Percentiles rank a stretch among this genome's conserved stretches.
Conservation (phyloP, 257 asterid species). For the Striga asiatica region DNA sequence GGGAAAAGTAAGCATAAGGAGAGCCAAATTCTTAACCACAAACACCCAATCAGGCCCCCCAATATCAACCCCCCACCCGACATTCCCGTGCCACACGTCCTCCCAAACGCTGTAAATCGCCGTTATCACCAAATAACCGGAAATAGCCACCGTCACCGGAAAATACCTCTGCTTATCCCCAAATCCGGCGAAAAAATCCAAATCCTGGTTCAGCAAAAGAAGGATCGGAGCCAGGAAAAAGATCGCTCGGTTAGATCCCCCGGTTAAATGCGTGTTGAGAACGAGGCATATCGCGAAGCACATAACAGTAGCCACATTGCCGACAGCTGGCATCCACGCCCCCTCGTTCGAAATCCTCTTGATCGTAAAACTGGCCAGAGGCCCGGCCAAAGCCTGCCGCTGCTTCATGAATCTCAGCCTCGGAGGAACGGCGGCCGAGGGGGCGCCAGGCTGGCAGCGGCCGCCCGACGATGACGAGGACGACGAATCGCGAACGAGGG, state of each 20-base stretch:
- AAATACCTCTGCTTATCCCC: slow-evolving; percentile 98
- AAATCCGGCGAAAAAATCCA: slow-evolving; percentile 87
- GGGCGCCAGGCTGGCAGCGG: slow-evolving; percentile 58
- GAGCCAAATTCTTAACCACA: slow-evolving; percentile 81
- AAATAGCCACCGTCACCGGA: slow-evolving; percentile 70
- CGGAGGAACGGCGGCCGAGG: slow-evolving; percentile 62
- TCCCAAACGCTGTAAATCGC: slow-evolving; percentile 81
- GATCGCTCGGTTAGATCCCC: slow-evolving; percentile 93
- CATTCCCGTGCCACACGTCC: slow-evolving; percentile 69
- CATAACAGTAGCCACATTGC: slow-evolving; percentile 88
- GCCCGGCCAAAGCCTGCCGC: slow-evolving; percentile 65
- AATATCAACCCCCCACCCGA: slow-evolving; percentile 80
- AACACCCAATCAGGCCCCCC: slow-evolving; percentile 92
- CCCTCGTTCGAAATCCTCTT: slow-evolving; percentile 83
- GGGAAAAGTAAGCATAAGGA: slow-evolving; percentile 75
- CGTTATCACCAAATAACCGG: slow-evolving; percentile 56
- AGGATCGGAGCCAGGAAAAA: slow-evolving; percentile 90
- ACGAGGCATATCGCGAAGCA: slow-evolving; percentile 88
- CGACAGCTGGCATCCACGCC: slow-evolving; percentile 99
- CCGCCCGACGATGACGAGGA: too few relatives aligned
- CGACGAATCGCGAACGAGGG: slow-evolving; percentile 77
- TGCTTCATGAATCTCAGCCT: slow-evolving; percentile 92
- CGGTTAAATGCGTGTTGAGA: slow-evolving; percentile 68
- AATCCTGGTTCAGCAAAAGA: slow-evolving; percentile 84
- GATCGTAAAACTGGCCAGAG: slow-evolving; percentile 68